Conservation (phyloP, 768 basidiomycete species). For the Stropharia rugosoannulata region DNA sequence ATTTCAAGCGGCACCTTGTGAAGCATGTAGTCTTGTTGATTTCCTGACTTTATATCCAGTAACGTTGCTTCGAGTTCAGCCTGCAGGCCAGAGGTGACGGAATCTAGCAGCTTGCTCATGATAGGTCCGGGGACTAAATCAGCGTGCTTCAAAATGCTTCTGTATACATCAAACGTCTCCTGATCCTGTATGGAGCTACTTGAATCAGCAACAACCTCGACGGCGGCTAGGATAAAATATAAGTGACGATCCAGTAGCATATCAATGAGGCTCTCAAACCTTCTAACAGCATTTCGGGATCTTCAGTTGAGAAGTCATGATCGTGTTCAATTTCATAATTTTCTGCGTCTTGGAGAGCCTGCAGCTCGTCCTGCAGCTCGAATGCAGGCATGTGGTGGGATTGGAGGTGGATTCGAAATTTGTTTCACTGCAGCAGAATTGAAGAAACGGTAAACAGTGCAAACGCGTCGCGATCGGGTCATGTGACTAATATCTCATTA, state of each 20-base stretch:
- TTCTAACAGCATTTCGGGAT: constrained; percentile 57
- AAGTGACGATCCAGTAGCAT: not conserved
- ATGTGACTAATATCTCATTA: constrained; percentile 7
- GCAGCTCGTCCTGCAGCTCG: constrained; percentile 78
- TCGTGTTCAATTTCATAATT: constrained; percentile 70
- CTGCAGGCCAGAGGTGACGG: constrained; percentile 73
- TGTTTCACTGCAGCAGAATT: not conserved
- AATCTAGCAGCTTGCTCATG: constrained; percentile 88
- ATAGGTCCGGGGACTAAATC: constrained; percentile 58
- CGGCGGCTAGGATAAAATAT: constrained; percentile 52
- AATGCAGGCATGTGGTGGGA: constrained; percentile 33
- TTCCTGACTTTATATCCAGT: constrained; percentile 68
- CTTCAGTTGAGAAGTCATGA: constrained; percentile 58
- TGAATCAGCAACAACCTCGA: constrained; percentile 76
- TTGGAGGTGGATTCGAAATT: not conserved
- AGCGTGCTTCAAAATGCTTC: constrained; percentile 78
- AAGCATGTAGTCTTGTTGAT: constrained; percentile 53
- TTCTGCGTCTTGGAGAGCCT: constrained; percentile 57
- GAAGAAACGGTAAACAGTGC: constrained; percentile 1
- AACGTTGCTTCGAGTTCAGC: constrained; percentile 71
- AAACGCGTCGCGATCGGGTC: constrained; percentile 8
- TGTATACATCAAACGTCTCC: constrained; percentile 78
- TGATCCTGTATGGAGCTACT: constrained; percentile 69
- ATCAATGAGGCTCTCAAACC: constrained; percentile 33
- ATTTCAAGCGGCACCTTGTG: constrained; percentile 84